Base-by-base conservation (phyloP, 2,329 filamentous ascomycete genomes). In the Pseudogymnoascus sp. region DNA sequence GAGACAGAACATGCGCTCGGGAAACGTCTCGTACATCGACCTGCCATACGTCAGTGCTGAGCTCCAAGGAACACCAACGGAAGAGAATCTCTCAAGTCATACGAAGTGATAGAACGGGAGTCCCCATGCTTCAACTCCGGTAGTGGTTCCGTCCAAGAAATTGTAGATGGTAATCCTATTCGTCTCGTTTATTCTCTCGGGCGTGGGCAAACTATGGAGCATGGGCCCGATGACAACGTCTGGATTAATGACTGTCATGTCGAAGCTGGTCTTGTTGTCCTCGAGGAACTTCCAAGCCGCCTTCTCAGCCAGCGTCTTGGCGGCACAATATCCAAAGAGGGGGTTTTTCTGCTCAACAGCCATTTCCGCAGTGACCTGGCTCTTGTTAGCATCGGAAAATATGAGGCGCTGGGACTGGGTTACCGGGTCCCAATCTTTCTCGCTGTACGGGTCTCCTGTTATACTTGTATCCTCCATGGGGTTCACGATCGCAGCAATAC, bases 111-210 rank as follows among this genome's bases (percentile, higher is more conserved):
- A 68, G 38, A 63, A 67, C 2, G 62, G 56, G 49, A 43, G 42
- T 61, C 12, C 38, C 49, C 49, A 63, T 64, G 62, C 62, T 66
- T 59, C 18, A 70, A 66, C 23, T 77, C 28, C 49, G 5, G 49
- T 79, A 78, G 80, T 84, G 56, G 76, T 74, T 62, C 84, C 82
- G 12, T 72, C 71, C n/a, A 85, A 73, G 25, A 82, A 72, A 31
- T 76, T 74, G 14, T 81, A 81, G 63, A 85, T 70, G n/a, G 80
- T 77, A 69, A 76, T 75, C n/a, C n/a, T 31, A 71, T 90, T 91
- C 8, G 87, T 89, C 1, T 87, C 88, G 75, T 91, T 92, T 67
- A 91, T 77, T 4, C 76, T 77, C 14, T 84, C 81, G 0, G 88
- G 78, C 21, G 77, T 80, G 63, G 84, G 78, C 2, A 91, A 78